Evolutionary conservation across 2,329 filamentous ascomycete genomes (phyloP), one percentile per base, ranked within the genome.

Genomic region (Talaromyces sp.): DNA sequence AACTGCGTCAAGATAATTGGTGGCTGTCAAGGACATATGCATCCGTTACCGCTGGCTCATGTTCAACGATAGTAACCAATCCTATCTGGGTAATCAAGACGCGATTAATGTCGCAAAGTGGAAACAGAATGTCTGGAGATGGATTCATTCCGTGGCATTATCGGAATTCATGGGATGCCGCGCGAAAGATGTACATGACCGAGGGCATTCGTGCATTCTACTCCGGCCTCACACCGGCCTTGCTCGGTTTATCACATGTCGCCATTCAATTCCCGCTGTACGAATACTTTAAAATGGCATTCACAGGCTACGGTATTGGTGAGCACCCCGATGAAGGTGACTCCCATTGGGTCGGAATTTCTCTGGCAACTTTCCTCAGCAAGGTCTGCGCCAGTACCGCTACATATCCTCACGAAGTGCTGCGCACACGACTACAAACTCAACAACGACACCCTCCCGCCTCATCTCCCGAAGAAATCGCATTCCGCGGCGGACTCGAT

Each of bases 81-180:
- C 95, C 95, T 0, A 99, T 99, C 65, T 99, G 95, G 95, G 95
- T 99, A 40, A 96, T 99, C 80, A 99, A 99, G 79, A 99, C 95
- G 56, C 85, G 95, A 68, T 85, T 99, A 69, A 98, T 98, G 95
- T 96, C 95, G 40, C 95, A 98, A 79, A 87, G 85, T 67, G 76
- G 54, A 28, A 42, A 81, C 40, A 82, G 79, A 65, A 80, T 84
- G 67, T 82, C 77, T 35, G 81, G 78, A 71, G 73, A 83, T 75
- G 72, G 80, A 76, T 73, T 77, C 72, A 72, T 81, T 73, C 72
- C 80, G 76, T 98, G 93, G 92, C 90, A 97, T 73, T 99, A 99
- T 77, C 86, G 83, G 67, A 92, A 88, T 63, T 98, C 95, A 1
- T 80, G 92, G 60, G 95, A 99, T 78, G 95, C 95, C 2, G 93